Base-by-base conservation (phyloP, 2,329 filamentous ascomycete species). In the Tolypocladium nubicola region DNA sequence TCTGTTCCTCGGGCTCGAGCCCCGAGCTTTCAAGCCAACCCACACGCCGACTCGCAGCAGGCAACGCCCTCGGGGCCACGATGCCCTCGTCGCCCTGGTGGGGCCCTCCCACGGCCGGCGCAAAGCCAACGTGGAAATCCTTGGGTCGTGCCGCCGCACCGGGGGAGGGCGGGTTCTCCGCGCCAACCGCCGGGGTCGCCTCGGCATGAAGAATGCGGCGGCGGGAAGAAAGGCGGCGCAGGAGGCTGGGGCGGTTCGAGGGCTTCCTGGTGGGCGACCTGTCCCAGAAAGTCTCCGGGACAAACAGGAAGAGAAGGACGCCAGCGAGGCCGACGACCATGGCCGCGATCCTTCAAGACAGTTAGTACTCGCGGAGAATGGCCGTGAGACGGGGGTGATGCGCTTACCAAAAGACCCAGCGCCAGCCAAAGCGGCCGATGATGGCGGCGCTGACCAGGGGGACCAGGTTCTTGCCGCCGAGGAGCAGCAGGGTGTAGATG, bases 211-310 rank as follows among this genome's bases (percentile, higher is more conserved):
- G 60, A 7, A 62, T 57, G 54, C 65, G 63, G 47, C 68, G 70
- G 40, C 69, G 72, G 1, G 77, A 80, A 0, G 80, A 82, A 23
- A 75, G 66, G 7, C 79, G 71, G 26, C 73, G 76, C 57, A 81
- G 74, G 55, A 82, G 71, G 56, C 71, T 73, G 1, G 77, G 76
- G 23, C 77, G 68, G 58, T 70, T 75, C 8, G 68, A 68, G 3
- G 70, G 63, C 45, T 71, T 71, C 23, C 70, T 67, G 3, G 71
- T 67, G 2, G 92, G 91, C 2, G 87, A 87, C 53, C 93, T 80
- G 70, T 97, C 91, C 93, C 93, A 97, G 63, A 96, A 97, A 0
- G 91, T 96, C 73, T 97, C 93, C 0, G 93, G 93, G 0, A 96
- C 89, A 64, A 96, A 96, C 59, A 97, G 78, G 69, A 96, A 96